phyloP scores from a whole-genome alignment of 2,329 filamentous ascomycete species.

The Colletotrichum acutatum region DNA sequence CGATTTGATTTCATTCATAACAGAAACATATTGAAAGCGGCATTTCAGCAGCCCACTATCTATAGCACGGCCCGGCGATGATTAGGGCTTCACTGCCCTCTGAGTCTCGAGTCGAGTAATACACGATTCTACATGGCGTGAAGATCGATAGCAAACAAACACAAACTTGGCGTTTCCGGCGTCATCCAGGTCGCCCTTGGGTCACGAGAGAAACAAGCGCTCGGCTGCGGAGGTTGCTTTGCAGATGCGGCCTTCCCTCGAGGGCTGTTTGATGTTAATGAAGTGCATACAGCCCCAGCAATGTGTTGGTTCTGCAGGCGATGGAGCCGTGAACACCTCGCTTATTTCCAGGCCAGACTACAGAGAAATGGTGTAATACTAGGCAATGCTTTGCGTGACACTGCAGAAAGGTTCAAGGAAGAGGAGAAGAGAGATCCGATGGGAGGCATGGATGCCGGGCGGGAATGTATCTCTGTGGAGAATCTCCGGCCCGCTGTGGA shows the following conservation, averaged over 20 bases:
- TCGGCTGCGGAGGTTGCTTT: neutral
- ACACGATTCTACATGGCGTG: neutral
- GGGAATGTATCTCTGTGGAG: neutral
- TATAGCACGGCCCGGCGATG: neutral
- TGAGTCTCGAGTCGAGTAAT: neutral
- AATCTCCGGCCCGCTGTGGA: conserved; percentile 28
- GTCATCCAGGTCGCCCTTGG: neutral
- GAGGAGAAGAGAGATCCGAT: too few relatives aligned
- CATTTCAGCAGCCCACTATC: neutral
- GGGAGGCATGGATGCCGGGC: neutral
- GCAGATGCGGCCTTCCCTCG: neutral
- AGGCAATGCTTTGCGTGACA: neutral
- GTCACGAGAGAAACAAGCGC: neutral
- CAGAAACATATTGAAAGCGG: neutral
- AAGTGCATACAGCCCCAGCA: neutral
- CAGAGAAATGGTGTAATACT: neutral
- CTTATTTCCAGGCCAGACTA: neutral
- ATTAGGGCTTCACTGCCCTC: neutral
- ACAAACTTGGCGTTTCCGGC: neutral
- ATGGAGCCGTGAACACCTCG: neutral
- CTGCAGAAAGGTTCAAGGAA: neutral
- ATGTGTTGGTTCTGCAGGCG: neutral
- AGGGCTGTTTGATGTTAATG: neutral
- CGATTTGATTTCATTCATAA: neutral
- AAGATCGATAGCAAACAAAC: neutral